These are phyloP conservation scores for Cladosporium oxysporum DNA, from an alignment of 2,329 filamentous ascomycete species.

Conservation along the genomic window DNA sequence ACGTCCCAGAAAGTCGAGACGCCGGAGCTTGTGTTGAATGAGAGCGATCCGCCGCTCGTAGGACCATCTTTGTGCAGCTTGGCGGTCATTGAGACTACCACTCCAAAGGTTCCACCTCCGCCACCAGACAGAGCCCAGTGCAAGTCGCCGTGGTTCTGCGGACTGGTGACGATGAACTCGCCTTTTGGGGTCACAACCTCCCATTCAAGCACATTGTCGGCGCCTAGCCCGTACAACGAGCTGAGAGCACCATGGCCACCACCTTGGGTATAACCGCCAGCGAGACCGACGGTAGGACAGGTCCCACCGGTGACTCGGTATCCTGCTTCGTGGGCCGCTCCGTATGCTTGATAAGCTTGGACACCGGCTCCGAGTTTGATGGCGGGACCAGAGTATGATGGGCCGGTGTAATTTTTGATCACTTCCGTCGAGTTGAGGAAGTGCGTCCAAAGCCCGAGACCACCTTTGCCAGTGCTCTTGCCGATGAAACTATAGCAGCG, in stretches of 20 bases:
- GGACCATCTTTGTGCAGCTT: constrained; percentile 1
- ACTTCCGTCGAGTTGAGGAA: constrained; percentile 12
- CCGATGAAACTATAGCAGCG: constrained; percentile 45
- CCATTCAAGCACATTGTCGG: constrained; percentile 23
- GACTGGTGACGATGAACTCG: constrained; percentile 20
- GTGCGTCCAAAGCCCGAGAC: constrained; percentile 59
- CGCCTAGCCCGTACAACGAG: constrained; percentile 21
- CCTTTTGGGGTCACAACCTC: constrained; percentile 22
- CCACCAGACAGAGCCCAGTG: constrained; percentile 26
- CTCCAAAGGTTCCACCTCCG: constrained; percentile 16
- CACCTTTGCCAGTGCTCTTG: constrained; percentile 61
- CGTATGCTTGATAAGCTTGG: constrained; percentile 52
- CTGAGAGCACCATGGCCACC: constrained; percentile 24
- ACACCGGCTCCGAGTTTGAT: constrained; percentile 58
- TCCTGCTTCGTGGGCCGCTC: constrained; percentile 40
- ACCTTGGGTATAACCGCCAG: constrained; percentile 58
- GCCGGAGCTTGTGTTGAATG: background rate
- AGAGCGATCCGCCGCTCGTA: background rate
- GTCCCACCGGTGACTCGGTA: constrained; percentile 54
- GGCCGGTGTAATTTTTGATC: background rate
- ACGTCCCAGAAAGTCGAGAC: background rate
- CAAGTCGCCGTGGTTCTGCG: constrained; percentile 25
- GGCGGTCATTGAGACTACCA: constrained; percentile 26
- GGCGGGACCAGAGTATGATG: constrained; percentile 51
- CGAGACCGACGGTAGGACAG: constrained; percentile 57